phyloP scores from a whole-genome alignment of 2,329 filamentous ascomycete genomes.

The Chlorencoelia australis region DNA sequence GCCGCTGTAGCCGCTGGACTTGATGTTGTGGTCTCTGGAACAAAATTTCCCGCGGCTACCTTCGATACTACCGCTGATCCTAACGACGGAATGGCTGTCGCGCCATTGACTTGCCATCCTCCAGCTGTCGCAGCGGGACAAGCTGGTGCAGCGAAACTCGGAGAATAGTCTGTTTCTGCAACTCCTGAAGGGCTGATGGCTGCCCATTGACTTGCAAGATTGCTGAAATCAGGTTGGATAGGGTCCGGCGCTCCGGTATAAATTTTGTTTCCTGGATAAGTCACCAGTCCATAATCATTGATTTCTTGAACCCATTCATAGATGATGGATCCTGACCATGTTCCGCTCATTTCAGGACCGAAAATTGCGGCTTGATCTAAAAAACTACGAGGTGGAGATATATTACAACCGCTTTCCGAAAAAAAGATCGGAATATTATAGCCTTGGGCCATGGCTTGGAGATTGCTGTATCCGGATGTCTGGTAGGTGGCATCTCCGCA shows the following conservation, averaged over 20 bases:
- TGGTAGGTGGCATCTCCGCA: slow-evolving; percentile 47
- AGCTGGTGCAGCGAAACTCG: slow-evolving; percentile 48
- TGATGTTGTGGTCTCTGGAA: too few relatives aligned
- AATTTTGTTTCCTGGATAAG: slow-evolving; percentile 54
- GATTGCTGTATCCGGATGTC: slow-evolving; percentile 53
- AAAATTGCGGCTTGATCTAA: slow-evolving; percentile 70
- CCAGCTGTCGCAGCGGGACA: slow-evolving; percentile 64
- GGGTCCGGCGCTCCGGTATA: slow-evolving; percentile 55
- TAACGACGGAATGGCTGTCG: slow-evolving; percentile 57
- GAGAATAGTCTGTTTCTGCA: slow-evolving; percentile 50
- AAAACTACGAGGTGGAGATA: slow-evolving; percentile 49
- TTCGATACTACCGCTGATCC: slow-evolving; percentile 31
- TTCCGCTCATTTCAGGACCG: slow-evolving; percentile 58
- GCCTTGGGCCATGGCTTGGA: slow-evolving; percentile 53
- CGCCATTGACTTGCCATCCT: slow-evolving; percentile 63
- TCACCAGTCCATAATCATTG: slow-evolving; percentile 74
- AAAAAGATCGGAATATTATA: slow-evolving; percentile 73
- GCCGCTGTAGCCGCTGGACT: too few relatives aligned
- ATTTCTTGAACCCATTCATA: slow-evolving; percentile 86
- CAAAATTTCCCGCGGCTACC: too few relatives aligned
- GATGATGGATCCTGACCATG: slow-evolving; percentile 67
- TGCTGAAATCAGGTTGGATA: slow-evolving; percentile 64
- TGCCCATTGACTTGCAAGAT: slow-evolving; percentile 68
- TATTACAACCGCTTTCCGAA: slow-evolving; percentile 73
- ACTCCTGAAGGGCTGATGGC: slow-evolving; percentile 56